phyloP scores from a whole-genome alignment of 1,139 yeast genomes.

The Candida glucosophila region DNA sequence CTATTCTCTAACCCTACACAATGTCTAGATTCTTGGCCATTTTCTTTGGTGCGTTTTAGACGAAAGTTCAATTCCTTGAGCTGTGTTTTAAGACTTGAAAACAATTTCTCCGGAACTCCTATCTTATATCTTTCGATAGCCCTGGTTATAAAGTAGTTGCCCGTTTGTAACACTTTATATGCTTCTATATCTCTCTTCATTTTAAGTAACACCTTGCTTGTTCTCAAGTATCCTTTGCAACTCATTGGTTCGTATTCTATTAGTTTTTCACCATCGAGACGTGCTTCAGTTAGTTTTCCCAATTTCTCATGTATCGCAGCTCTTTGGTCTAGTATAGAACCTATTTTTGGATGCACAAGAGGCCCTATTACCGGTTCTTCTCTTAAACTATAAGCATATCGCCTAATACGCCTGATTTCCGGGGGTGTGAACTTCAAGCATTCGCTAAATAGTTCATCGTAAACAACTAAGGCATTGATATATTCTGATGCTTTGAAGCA shows the following conservation, averaged over 20 bases:
- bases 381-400: conserved; percentile 10
- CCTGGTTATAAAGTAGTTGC: conserved; percentile 24
- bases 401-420: conserved; percentile 13
- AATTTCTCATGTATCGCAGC: conserved; percentile 55
- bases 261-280: conserved; percentile 35
- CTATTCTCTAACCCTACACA: conserved; percentile 8
- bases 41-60: conserved; percentile 10
- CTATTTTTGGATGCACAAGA: conserved; percentile 17
- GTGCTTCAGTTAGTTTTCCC: conserved; percentile 28
- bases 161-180: conserved; percentile 31
- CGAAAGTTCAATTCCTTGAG: conserved; percentile 15
- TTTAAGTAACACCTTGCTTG: conserved; percentile 34
- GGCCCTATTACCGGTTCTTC: conserved; percentile 22
- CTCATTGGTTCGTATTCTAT: conserved; percentile 43
- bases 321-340: conserved; percentile 35
- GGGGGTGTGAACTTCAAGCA: conserved; percentile 9
- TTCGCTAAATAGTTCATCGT: conserved; percentile 11
- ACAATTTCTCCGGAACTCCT: conserved; percentile 20
- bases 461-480: conserved; percentile 17
- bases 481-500: conserved; percentile 24
- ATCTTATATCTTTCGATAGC: conserved; percentile 16
- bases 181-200: conserved; percentile 32
- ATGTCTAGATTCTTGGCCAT: conserved; percentile 3
- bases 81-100: conserved; percentile 15
- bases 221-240: conserved; percentile 51